Base-by-base conservation (phyloP, 257 asterid genomes). In the Solanum commersonii region DNA sequence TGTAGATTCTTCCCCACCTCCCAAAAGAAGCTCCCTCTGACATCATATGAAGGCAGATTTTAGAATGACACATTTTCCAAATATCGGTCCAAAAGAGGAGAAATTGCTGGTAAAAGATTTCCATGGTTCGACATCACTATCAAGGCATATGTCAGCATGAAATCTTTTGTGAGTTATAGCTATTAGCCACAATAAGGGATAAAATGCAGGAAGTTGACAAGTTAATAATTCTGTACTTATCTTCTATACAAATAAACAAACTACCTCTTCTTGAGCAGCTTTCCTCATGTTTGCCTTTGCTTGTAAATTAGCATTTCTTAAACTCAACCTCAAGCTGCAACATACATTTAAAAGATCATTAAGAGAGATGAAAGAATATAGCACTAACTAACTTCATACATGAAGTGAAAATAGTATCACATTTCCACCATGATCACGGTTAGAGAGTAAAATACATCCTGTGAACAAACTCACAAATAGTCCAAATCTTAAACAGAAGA, bases 1-100 rank as follows among this genome's bases (percentile, higher is more conserved):
- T 65, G 99, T 97, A 72, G 99, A 97, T 90, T 97, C 99, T 92
- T 91, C 98, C 49, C 99, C 99, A 89, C 98, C 98, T 87, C 99
- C 99, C 90, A 97, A 89, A 87, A 97, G 98, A 84, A 96, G 96
- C 92, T 95, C 96, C 90, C 99, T 93, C 99, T 96, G 95, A 67
- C 89, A 86, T 77, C 60, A 40, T 81, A 89, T 38, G 83, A 79
- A 87, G 63, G 67, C 83, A 85, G 79, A 89, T 87, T 37, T 87
- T 52, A 81, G n/a, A 20, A 81, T 44, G 68, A 46, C 5, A 49
- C n/a, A 34, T 81, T 46, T 81, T 46, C 29, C 16, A 29, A 81
- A 14, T 81, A 81, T 49, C 9, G 29, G 10, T 52, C 29, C 68
- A 49, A 81, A 46, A 8, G 85, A 81, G 85, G 29, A 81, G 40